Base-by-base conservation (phyloP, 2,329 filamentous ascomycete genomes). In the Leptodontidium sp. region DNA sequence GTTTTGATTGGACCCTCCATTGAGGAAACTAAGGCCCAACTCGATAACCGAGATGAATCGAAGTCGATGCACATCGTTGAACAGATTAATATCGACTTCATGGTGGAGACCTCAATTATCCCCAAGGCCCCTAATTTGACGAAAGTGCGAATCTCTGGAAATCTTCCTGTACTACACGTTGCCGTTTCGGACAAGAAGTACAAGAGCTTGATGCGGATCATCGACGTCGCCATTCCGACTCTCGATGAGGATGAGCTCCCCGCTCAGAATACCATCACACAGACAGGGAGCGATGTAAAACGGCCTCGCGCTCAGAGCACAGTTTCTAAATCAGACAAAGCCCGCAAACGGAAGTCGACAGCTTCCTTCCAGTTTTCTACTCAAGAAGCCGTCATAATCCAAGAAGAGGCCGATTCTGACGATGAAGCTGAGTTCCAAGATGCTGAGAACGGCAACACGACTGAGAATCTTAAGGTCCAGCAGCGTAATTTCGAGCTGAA, bases 401-500 rank as follows among this genome's bases (percentile, higher is more conserved):
- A 96, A 49, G 76, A 75, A 38, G 75, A 76, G 0, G 73, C 74
- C 5, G 87, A 92, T 66, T 64, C 61, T n/a, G 86, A 91, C 29
- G 83, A 88, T 7, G 87, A 90, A 0, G 88, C 90, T 43, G 82
- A 85, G 40, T 92, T 91, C 68, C 87, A 93, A 75, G 89, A 94
- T 70, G 87, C 90, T 2, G 82, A 85, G 24, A 87, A 91, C 68
- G 86, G 86, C 8, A 83, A 80, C 45, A 81, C 81, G 8, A 84
- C 83, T 17, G 83, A 88, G 58, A 85, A 89, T 45, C 83, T 92
- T 32, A 93, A 92, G 76, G 84, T 96, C 58, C 93, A 97, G 75
- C 94, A 98, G 75, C 91, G 93, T 55, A 95, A 91, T 72, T 98
- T 99, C 74, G 94, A 99, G 78, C 93, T 99, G 82, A 97, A 94